Evolutionary conservation across 495 filamentous ascomycete genomes (phyloP).

Genomic region (Aspergillus steynii): DNA sequence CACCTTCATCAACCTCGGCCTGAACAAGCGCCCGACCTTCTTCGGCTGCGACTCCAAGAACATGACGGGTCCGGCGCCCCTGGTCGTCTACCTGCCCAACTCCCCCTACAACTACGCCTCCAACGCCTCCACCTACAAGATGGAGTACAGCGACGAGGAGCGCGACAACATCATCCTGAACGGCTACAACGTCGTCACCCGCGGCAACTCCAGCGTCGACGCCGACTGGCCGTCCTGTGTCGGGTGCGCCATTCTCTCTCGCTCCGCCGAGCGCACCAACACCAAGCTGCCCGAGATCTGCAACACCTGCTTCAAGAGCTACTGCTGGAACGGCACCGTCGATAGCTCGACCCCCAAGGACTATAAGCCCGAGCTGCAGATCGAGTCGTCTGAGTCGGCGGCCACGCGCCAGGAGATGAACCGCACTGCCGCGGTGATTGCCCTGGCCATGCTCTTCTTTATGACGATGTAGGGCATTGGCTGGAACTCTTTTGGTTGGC

Average conservation of each 20-base stretch:
- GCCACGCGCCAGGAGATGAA: slow-evolving; percentile 4
- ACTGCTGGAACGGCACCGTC: slow-evolving; percentile 83
- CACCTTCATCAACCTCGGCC: slow-evolving; percentile 80
- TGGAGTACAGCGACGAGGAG: slow-evolving; percentile 56
- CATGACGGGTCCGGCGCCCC: slow-evolving; percentile 44
- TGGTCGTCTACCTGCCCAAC: slow-evolving; percentile 86
- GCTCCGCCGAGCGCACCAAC: slow-evolving; percentile 63
- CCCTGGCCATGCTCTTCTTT: slow-evolving; percentile 20
- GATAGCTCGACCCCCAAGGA: slow-evolving; percentile 36
- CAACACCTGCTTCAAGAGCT: slow-evolving; percentile 66
- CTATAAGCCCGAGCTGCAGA: slow-evolving; percentile 21
- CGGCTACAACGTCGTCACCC: slow-evolving; percentile 77
- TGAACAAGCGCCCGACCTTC: slow-evolving; percentile 84
- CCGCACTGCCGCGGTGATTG: slow-evolving; percentile 8
- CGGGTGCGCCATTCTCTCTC: slow-evolving; percentile 74
- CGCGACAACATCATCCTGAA: slow-evolving; percentile 78
- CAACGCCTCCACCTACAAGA: slow-evolving; percentile 72
- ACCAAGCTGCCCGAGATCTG: slow-evolving; percentile 64
- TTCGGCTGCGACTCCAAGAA: slow-evolving; percentile 83
- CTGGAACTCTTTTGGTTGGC: neutral
- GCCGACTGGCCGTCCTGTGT: slow-evolving; percentile 72
- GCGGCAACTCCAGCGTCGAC: slow-evolving; percentile 73
- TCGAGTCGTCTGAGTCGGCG: slow-evolving; percentile 1
- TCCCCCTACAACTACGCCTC: slow-evolving; percentile 68
- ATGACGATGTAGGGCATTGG: slow-evolving; percentile 71